Percentiles rank a stretch among this genome's conserved stretches.
Conservation (phyloP, 2,329 filamentous ascomycete species). For the Ophiocordyceps polyrhachis-furcata region DNA sequence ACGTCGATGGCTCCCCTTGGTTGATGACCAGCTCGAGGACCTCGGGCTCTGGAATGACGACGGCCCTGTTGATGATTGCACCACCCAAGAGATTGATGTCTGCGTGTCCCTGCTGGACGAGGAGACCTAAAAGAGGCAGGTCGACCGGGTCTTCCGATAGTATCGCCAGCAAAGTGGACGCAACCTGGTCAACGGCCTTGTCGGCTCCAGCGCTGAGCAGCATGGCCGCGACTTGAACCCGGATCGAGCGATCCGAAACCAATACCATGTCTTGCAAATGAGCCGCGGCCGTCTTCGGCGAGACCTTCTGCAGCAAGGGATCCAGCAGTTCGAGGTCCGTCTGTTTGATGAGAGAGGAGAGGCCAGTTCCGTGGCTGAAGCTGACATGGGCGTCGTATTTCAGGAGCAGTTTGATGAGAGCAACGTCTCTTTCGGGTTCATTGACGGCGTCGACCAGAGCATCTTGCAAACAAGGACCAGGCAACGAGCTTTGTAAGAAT, state of each 20-base stretch:
- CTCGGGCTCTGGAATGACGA: constrained; percentile 24
- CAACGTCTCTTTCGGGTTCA: constrained; percentile 28
- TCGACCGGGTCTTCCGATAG: constrained; percentile 29
- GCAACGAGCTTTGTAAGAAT: constrained; percentile 29
- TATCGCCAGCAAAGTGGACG: constrained; percentile 21
- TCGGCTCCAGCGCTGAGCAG: constrained; percentile 27
- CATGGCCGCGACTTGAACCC: constrained; percentile 27
- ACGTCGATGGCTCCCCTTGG: constrained; percentile 23
- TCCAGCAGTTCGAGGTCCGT: constrained; percentile 27
- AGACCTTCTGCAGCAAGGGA: constrained; percentile 25
- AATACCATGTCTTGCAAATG: constrained; percentile 29
- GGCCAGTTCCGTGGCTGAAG: constrained; percentile 29
- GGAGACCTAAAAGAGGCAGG: constrained; percentile 25
- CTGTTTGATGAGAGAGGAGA: constrained; percentile 28
- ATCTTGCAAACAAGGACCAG: constrained; percentile 25
- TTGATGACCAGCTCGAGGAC: constrained; percentile 28
- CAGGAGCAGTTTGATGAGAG: constrained; percentile 32
- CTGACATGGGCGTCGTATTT: constrained; percentile 34
- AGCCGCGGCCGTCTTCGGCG: constrained; percentile 26
- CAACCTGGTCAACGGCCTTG: constrained; percentile 22
- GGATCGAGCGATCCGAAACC: constrained; percentile 19
- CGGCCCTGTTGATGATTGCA: constrained; percentile 21
- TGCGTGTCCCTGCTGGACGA: constrained; percentile 31
- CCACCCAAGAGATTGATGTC: constrained; percentile 32
- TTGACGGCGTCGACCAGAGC: constrained; percentile 34